Evolutionary conservation across 2,329 filamentous ascomycete genomes (phyloP).

Genomic region (Colletotrichum aenigma): DNA sequence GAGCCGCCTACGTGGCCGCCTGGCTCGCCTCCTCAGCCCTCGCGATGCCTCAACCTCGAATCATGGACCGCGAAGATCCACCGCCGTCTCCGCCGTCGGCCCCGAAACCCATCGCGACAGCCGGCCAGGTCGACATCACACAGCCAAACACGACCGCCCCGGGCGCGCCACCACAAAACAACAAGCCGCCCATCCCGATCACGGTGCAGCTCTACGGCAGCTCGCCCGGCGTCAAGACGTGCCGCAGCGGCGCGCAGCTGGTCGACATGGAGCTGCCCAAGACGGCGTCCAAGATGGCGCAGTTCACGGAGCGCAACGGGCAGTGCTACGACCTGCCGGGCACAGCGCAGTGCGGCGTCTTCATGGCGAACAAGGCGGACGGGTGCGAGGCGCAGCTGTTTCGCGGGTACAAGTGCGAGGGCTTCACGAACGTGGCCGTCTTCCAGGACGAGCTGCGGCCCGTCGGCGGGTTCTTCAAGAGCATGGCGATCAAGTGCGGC

Average conservation of each 20-base stretch:
- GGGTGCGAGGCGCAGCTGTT: conserved; percentile 18
- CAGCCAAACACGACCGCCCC: neutral
- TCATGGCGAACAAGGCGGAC: conserved; percentile 13
- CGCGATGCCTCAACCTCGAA: neutral
- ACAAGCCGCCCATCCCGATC: conserved; percentile 8
- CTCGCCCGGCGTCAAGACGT: conserved; percentile 10
- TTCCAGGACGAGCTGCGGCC: conserved; percentile 7
- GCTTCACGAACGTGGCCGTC: conserved; percentile 12
- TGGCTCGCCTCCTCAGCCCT: conserved; percentile 1
- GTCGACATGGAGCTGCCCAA: neutral
- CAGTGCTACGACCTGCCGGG: conserved; percentile 16
- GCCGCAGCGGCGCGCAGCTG: conserved; percentile 2
- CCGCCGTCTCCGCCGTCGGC: neutral
- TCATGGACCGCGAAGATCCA: conserved; percentile 9
- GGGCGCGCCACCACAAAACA: neutral
- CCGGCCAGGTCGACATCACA: conserved; percentile 3
- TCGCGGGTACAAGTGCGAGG: neutral
- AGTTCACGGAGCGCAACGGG: neutral
- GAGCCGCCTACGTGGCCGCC: neutral
- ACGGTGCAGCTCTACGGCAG: conserved; percentile 7
- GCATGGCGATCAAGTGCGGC: conserved; percentile 16
- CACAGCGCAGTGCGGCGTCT: conserved; percentile 12
- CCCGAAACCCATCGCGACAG: neutral
- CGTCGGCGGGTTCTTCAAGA: conserved; percentile 11
- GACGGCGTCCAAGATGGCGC: neutral